phyloP scores from a whole-genome alignment of 1,284 basidiomycete genomes.

The Afroboletus lepidellus region DNA sequence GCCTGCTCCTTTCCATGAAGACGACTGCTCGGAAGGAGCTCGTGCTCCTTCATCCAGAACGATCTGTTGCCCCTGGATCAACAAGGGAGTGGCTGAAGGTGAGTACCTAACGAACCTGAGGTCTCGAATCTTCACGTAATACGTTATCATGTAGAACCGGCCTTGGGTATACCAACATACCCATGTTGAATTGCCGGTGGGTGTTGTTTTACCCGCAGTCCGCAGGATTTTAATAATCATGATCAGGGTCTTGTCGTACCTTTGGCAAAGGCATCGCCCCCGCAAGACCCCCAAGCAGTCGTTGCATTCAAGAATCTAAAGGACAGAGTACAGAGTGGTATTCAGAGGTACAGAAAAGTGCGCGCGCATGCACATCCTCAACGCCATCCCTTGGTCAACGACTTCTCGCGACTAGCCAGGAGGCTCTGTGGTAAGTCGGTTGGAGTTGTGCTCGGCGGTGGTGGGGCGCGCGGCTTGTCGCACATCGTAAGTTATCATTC shows the following conservation, averaged over 20 bases:
- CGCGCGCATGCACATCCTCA: constrained; percentile 70
- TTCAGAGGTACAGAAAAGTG: constrained; percentile 82
- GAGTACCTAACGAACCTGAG: constrained; percentile 15
- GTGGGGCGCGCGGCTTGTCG: constrained; percentile 92
- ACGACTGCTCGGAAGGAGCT: constrained; percentile 97
- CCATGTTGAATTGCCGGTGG: constrained; percentile 83
- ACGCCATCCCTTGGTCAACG: constrained; percentile 79
- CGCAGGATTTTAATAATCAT: constrained; percentile 1
- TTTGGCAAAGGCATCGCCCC: constrained; percentile 55
- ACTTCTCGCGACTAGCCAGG: constrained; percentile 91
- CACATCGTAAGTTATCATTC: constrained; percentile 66
- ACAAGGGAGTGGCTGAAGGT: constrained; percentile 97
- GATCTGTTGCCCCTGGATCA: constrained; percentile 86
- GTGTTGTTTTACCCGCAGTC: constrained; percentile 23
- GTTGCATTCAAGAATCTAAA: constrained; percentile 88
- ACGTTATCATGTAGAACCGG: constrained; percentile 57
- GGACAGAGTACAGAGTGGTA: constrained; percentile 85
- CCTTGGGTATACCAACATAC: constrained; percentile 94
- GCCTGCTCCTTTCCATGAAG: constrained; percentile 90
- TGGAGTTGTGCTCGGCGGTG: constrained; percentile 93
- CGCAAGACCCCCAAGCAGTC: constrained; percentile 87
- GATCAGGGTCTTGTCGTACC: constrained; percentile 62
- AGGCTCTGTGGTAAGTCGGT: constrained; percentile 92
- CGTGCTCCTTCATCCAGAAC: constrained; percentile 90
- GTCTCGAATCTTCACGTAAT: constrained; percentile 4